Conservation (phyloP, 2,329 filamentous ascomycete species). For the Diaporthe sp. region DNA sequence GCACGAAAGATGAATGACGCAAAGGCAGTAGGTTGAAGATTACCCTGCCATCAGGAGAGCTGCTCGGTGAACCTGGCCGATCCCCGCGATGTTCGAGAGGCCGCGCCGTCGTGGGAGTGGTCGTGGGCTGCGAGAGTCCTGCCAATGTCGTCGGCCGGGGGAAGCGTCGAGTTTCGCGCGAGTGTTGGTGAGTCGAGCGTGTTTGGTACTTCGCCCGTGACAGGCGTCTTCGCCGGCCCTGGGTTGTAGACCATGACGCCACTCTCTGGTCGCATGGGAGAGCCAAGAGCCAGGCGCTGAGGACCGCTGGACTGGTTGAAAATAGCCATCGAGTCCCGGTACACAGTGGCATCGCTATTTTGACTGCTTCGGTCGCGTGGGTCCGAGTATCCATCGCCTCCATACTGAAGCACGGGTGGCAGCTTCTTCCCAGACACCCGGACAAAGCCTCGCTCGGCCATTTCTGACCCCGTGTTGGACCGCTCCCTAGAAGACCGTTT, state of each 20-base stretch:
- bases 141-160: slow-evolving; percentile 38
- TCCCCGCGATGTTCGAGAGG: slow-evolving; percentile 33
- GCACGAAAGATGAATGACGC: not conserved
- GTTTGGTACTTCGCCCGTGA: slow-evolving; percentile 52
- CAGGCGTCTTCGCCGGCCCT: slow-evolving; percentile 74
- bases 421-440: slow-evolving; percentile 75
- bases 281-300: slow-evolving; percentile 64
- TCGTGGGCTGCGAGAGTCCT: slow-evolving; percentile 38
- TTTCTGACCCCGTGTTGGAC: slow-evolving; percentile 50
- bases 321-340: slow-evolving; percentile 51
- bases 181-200: slow-evolving; percentile 34
- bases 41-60: slow-evolving; percentile 25
- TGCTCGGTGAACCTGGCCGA: slow-evolving; percentile 38
- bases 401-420: slow-evolving; percentile 71
- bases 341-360: slow-evolving; percentile 56
- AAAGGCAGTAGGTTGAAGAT: not conserved
- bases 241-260: slow-evolving; percentile 71
- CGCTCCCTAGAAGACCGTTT: slow-evolving; percentile 53
- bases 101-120: slow-evolving; percentile 36
- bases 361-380: slow-evolving; percentile 60
- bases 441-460: slow-evolving; percentile 71
- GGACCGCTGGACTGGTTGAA: slow-evolving; percentile 46
- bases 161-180: slow-evolving; percentile 33
- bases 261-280: slow-evolving; percentile 71
- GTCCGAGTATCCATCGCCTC: slow-evolving; percentile 74